Evolutionary conservation across 2,329 filamentous ascomycete genomes (phyloP).

Genomic region (Phyllosticta citrichinensis): DNA sequence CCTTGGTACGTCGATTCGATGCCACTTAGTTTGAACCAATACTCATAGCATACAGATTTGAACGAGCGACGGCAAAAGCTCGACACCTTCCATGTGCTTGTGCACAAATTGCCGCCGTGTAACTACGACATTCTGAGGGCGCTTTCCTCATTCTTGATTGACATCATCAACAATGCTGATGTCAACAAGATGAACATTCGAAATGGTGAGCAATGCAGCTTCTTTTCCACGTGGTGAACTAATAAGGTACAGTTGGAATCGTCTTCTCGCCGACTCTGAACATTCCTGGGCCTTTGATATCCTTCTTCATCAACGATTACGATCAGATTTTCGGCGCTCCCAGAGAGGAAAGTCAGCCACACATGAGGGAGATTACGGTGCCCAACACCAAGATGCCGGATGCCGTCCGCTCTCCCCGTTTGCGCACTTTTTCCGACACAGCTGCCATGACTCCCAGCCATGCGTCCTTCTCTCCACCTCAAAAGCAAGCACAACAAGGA

Average conservation of each 20-base stretch:
- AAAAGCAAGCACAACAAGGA: conserved; percentile 28
- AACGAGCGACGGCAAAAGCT: conserved; percentile 67
- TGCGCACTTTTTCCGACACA: conserved; percentile 57
- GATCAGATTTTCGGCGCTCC: conserved; percentile 71
- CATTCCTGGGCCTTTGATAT: conserved; percentile 89
- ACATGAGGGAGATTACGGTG: conserved; percentile 37
- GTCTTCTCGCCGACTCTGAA: conserved; percentile 97
- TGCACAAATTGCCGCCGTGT: conserved; percentile 66
- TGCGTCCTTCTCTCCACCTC: conserved; percentile 35
- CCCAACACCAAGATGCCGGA: conserved; percentile 38
- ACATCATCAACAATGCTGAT: conserved; percentile 81
- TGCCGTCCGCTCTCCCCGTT: conserved; percentile 53
- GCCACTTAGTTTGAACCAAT: background rate
- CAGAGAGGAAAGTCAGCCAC: conserved; percentile 43
- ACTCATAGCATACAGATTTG: conserved; percentile 48
- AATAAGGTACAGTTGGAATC: conserved; percentile 59
- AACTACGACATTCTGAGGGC: conserved; percentile 78
- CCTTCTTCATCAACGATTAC: conserved; percentile 86
- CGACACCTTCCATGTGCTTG: conserved; percentile 62
- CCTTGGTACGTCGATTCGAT: conserved; percentile 41
- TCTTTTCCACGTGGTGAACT: background rate
- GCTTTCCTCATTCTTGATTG: conserved; percentile 77
- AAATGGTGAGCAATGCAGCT: conserved; percentile 43
- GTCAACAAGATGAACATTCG: conserved; percentile 97
- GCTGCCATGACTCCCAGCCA: conserved; percentile 55